Evolutionary conservation across 2,329 filamentous ascomycete genomes (phyloP), one percentile per base, ranked within the genome.

Genomic region (Alternaria viburni): DNA sequence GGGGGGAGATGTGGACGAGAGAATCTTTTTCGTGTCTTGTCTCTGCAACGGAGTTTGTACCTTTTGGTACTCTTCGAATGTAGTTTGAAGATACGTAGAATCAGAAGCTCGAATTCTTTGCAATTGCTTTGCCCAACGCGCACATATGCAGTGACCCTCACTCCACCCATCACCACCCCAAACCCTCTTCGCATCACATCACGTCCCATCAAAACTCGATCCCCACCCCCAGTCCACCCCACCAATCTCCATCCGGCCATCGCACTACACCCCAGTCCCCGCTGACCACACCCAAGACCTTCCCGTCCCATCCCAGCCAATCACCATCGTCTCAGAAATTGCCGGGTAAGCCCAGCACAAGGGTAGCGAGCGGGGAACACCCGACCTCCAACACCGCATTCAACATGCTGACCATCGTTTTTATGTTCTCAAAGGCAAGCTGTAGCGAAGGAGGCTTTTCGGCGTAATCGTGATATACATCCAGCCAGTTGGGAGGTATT

Each of bases 361-460:
- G 15, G 17, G 26, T n/a, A 45, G n/a, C 32, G 44, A 59, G 49
- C 50, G 51, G 49, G 56, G 50, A 43, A 59, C 17, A 45, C n/a
- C 30, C 23, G 36, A n/a, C 25, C 32, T 59, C 21, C 25, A 54
- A 44, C 28, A 50, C 26, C 12, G 13, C 13, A 6, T 44, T 25
- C 17, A 17, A 13, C 5, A 47, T 47, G 25, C 59, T 59, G 47
- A 41, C 49, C 19, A 25, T 41, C 15, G 10, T 5, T 41, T 17
- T 26, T 12, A 13, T 19, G 30, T 43, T 5, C 4, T 9, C 7
- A n/a, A 7, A 17, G 12, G 17, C 12, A 26, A 10, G 13, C 17
- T 23, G 44, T 51, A 19, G 50, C 7, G 8, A n/a, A 25, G 56
- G 45, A 21, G 30, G 45, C 36, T 51, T 62, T 36, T 28, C 45